phyloP scores from a whole-genome alignment of 2,329 filamentous ascomycete genomes.

The Rhexocercosporidium sp. region DNA sequence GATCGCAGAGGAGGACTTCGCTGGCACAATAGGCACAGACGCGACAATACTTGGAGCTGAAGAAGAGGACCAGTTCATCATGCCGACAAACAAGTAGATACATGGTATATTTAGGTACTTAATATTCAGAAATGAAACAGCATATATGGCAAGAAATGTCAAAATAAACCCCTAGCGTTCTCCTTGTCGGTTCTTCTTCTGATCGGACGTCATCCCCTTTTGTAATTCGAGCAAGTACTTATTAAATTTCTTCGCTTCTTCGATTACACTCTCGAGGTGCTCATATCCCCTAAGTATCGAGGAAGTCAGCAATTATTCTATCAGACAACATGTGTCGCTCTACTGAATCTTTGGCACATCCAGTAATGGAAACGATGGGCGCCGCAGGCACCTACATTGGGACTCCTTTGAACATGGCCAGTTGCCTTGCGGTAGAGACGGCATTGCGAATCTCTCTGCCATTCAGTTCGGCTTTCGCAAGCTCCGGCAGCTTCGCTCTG shows the following conservation, averaged over 20 bases:
- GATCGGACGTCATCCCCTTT: not conserved
- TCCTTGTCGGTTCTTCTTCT: not conserved
- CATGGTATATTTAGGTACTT: too few species aligned
- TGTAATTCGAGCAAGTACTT: not conserved
- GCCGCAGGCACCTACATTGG: not conserved
- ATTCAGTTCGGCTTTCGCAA: conserved; percentile 18
- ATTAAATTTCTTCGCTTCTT: not conserved
- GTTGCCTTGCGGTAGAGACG: conserved; percentile 14
- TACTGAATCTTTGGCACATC: too few species aligned
- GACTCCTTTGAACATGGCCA: conserved; percentile 16
- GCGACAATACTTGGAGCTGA: not conserved
- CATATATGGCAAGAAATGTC: too few species aligned
- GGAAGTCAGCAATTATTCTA: too few species aligned
- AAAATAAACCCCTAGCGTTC: not conserved
- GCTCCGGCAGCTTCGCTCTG: conserved; percentile 7
- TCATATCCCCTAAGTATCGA: not conserved
- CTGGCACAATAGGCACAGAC: not conserved
- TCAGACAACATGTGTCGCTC: too few species aligned
- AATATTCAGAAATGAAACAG: too few species aligned
- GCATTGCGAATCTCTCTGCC: conserved; percentile 27
- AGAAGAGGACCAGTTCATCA: not conserved
- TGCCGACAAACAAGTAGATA: not conserved
- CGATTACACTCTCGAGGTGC: conserved; percentile 3
- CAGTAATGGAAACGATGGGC: too few species aligned
- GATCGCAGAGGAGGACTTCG: not conserved